Evolutionary conservation across 2,329 filamentous ascomycete species (phyloP).

Genomic region (Fusarium pseudocircinatum): DNA sequence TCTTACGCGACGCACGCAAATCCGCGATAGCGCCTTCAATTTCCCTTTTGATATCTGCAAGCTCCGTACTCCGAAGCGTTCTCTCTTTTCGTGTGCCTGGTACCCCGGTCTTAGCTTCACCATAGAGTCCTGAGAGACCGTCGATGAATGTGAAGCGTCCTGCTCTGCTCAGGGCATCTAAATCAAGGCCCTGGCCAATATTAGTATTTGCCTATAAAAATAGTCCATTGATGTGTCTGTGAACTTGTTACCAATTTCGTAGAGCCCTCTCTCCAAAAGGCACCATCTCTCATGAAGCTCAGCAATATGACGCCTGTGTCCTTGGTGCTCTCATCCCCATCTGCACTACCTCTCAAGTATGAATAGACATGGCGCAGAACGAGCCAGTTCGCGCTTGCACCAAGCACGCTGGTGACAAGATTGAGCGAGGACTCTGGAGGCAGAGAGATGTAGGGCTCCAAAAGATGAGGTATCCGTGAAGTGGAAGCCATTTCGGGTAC

Average conservation of each 20-base stretch:
- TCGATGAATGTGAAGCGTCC: slow-evolving; percentile 79
- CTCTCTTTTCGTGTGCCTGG: slow-evolving; percentile 22
- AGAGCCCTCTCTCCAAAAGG: slow-evolving; percentile 80
- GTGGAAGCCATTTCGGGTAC: slow-evolving; percentile 43
- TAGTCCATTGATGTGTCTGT: not conserved
- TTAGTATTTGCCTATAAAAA: not conserved
- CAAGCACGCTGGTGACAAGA: slow-evolving; percentile 74
- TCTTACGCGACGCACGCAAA: slow-evolving; percentile 49
- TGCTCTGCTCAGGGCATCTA: slow-evolving; percentile 66
- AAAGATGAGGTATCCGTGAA: slow-evolving; percentile 67
- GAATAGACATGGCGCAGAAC: slow-evolving; percentile 65
- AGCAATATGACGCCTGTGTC: slow-evolving; percentile 74
- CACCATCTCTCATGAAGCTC: slow-evolving; percentile 81
- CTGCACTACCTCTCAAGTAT: slow-evolving; percentile 49
- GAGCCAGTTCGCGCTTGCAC: slow-evolving; percentile 73
- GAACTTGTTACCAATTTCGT: slow-evolving; percentile 67
- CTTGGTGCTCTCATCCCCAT: slow-evolving; percentile 34
- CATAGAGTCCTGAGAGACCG: slow-evolving; percentile 71
- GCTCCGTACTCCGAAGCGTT: slow-evolving; percentile 45
- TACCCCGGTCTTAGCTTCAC: slow-evolving; percentile 6
- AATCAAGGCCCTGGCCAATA: slow-evolving; percentile 70
- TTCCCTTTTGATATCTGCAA: slow-evolving; percentile 51
- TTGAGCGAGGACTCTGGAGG: slow-evolving; percentile 68
- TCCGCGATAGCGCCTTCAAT: slow-evolving; percentile 53
- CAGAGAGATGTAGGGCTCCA: slow-evolving; percentile 71